Base-by-base conservation (phyloP, 352 stramenopile species). In the Porosira glacialis region DNA sequence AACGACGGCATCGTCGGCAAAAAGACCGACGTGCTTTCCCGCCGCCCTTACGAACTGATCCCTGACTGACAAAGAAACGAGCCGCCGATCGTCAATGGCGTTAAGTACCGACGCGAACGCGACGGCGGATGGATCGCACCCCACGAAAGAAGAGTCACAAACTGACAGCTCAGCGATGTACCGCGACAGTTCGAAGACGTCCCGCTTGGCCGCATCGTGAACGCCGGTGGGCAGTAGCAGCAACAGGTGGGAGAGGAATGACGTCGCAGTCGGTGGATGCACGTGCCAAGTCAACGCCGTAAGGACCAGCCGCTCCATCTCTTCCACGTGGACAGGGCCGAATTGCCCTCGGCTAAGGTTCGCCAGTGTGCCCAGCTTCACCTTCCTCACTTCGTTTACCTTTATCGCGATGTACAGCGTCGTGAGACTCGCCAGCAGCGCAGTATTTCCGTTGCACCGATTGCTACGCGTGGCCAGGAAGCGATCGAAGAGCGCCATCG, bases 321-420 rank as follows among this genome's bases (percentile, higher is more conserved):
- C 73, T 50, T 89, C 70, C 69, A 91, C 89, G 53, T 89, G 58
- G 6, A 44, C 17, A 0, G 71, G 43, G 27, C 59, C 63, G 56
- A 91, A 91, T 33, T 89, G 79, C 6, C 84, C 80, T 21, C 84
- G 56, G 24, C 75, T 87, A 11, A 91, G 60, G 51, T 82, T 81
- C 0, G 84, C 71, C 22, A 90, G 41, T 13, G 78, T 90, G 2
- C 50, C 73, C 6, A 88, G 51, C 41, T 86, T 86, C 28, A 87
- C 82, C 47, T 82, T 83, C 48, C 85, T 77, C 7, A 77, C 69
- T 28, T 86, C 78, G 30, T 90, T 67, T 0, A 89, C 53, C 48
- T 90, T 90, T 27, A 88, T 89, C 10, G 84, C 72, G 45, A 90
- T 80, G 48, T 88, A 65, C 0, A 90, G 55, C 3, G 81, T 89